These are phyloP conservation scores for Thelonectria olida DNA, from an alignment of 2,329 filamentous ascomycete genomes.

Conservation along the genomic window DNA sequence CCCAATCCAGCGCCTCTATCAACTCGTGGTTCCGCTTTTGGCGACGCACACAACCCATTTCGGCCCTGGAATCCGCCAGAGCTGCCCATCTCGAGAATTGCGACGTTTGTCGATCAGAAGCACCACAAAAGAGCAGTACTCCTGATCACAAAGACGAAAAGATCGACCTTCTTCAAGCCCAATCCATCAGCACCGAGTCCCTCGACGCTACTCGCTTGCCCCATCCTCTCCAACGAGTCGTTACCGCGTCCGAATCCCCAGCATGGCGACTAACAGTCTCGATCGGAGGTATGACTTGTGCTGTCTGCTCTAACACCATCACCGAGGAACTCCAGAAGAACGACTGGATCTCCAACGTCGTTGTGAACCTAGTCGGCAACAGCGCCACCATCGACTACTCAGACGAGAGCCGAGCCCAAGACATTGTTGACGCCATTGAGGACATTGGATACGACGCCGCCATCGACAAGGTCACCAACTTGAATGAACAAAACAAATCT, in stretches of 20 bases:
- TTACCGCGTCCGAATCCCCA: conserved; percentile 21
- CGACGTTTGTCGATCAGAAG: conserved; percentile 44
- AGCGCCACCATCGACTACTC: conserved; percentile 69
- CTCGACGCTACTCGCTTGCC: conserved; percentile 14
- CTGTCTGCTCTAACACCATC: conserved; percentile 72
- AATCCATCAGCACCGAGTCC: conserved; percentile 15
- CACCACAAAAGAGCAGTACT: neutral
- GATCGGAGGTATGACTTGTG: conserved; percentile 79
- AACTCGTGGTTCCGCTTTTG: conserved; percentile 46
- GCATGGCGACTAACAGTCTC: conserved; percentile 63
- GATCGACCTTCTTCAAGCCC: conserved; percentile 13
- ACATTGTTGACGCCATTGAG: conserved; percentile 60
- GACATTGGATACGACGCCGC: conserved; percentile 73
- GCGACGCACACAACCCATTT: conserved; percentile 37
- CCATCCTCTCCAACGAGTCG: conserved; percentile 35
- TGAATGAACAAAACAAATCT: conserved; percentile 53
- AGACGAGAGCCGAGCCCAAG: conserved; percentile 42
- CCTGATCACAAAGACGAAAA: conserved; percentile 17
- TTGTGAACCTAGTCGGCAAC: conserved; percentile 73
- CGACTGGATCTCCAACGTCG: conserved; percentile 65
- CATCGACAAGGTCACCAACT: conserved; percentile 59
- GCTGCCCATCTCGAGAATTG: conserved; percentile 51
- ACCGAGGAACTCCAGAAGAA: conserved; percentile 65
- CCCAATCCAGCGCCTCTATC: conserved; percentile 32
- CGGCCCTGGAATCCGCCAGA: conserved; percentile 33